Evolutionary conservation across 2,329 filamentous ascomycete species (phyloP).

Genomic region (Berkeleyomyces basicola): DNA sequence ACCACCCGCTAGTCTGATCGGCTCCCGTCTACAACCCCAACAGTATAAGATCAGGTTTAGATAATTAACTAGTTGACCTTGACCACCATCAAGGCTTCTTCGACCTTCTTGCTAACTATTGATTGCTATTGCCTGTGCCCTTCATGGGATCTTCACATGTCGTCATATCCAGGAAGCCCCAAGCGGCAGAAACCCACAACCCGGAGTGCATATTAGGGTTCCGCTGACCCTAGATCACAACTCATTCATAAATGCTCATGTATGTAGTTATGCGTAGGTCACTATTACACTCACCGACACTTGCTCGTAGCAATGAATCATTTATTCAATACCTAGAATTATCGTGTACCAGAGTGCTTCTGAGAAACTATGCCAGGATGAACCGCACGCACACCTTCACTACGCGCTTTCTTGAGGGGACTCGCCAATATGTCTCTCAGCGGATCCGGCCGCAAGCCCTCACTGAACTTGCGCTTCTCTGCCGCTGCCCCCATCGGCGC

Average conservation of each 20-base stretch:
- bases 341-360: background rate
- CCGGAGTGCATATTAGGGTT: background rate
- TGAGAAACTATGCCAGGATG: background rate
- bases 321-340: background rate
- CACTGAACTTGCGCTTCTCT: constrained; percentile 14
- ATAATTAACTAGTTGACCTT: too few species aligned
- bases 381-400: background rate
- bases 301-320: background rate
- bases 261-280: too few species aligned
- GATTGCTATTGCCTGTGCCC: too few species aligned
- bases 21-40: background rate
- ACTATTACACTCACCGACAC: too few species aligned
- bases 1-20: background rate
- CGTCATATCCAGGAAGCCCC: background rate
- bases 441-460: constrained; percentile 19
- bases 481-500: constrained; percentile 3
- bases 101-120: too few species aligned
- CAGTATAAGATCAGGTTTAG: background rate
- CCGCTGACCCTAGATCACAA: background rate
- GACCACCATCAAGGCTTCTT: background rate
- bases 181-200: background rate
- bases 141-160: background rate
- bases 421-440: constrained; percentile 15
- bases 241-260: background rate
- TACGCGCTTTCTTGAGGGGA: constrained; percentile 4